Conservation (phyloP, 805 yeast species). For the Zygosaccharomyces bisporus region DNA sequence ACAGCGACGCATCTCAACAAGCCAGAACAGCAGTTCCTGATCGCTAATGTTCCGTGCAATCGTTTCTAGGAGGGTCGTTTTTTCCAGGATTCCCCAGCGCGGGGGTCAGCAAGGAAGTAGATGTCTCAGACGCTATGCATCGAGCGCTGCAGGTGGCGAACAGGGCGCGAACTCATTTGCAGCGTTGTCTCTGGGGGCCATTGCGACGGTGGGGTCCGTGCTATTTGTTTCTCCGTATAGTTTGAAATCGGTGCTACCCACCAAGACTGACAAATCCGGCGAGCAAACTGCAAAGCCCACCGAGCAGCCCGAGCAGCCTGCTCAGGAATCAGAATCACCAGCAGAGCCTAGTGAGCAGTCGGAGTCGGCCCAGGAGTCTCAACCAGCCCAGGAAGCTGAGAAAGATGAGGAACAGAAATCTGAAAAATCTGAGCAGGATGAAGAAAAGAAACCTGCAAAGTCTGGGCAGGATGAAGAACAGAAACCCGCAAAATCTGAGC, state of each 20-base stretch:
- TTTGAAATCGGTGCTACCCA: conserved; percentile 8
- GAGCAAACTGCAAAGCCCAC: conserved; percentile 1
- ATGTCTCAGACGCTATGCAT: conserved; percentile 4
- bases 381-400: conserved; percentile 1
- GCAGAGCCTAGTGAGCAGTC: conserved; percentile 6
- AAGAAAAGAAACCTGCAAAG: conserved; percentile 8
- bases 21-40: too few species aligned
- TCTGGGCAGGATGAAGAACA: conserved; percentile 19
- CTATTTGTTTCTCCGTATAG: conserved; percentile 14
- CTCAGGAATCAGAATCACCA: conserved; percentile 1
- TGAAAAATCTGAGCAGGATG: conserved; percentile 4
- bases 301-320: conserved; percentile 8
- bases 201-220: conserved; percentile 13
- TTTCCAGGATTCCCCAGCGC: neutral
- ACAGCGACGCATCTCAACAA: too few species aligned
- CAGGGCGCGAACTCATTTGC: neutral
- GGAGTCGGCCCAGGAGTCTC: too few species aligned
- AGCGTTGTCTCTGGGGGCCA: conserved; percentile 15
- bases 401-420: neutral
- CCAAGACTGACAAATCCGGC: conserved; percentile 1
- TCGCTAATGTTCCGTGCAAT: conserved; percentile 4
- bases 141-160: conserved; percentile 1
- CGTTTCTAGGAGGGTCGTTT: conserved; percentile 1
- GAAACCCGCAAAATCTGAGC: too few species aligned
- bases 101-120: conserved; percentile 1